These are phyloP conservation scores for Dryadomyces sulphureus DNA, from an alignment of 2,329 filamentous ascomycete species.

Conservation along the genomic window DNA sequence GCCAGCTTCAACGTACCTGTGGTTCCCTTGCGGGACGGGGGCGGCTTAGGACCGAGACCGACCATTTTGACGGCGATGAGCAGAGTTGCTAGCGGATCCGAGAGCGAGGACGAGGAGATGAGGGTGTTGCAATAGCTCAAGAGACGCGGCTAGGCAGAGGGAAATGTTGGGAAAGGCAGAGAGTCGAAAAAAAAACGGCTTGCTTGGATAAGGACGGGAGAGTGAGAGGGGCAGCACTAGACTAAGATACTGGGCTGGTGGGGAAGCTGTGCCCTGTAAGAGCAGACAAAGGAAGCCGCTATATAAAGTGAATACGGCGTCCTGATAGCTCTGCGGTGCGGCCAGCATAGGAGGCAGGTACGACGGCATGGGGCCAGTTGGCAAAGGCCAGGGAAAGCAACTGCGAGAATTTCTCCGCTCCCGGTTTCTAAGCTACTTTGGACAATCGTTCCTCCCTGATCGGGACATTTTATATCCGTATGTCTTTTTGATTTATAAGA, in stretches of 20 bases:
- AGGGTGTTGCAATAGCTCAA: neutral
- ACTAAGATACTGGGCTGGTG: neutral
- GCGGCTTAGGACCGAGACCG: constrained; percentile 45
- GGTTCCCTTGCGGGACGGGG: constrained; percentile 42
- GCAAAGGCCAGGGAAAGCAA: neutral
- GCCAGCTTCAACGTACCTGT: constrained; percentile 17
- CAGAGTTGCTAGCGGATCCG: neutral
- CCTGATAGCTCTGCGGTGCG: neutral
- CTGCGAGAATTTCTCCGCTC: constrained; percentile 10
- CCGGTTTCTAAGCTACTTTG: neutral
- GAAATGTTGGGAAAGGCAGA: neutral
- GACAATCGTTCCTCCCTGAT: neutral
- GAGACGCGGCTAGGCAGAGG: neutral
- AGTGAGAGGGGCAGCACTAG: neutral
- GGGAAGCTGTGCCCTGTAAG: neutral
- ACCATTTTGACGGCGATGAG: constrained; percentile 33
- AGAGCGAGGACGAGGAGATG: no score
- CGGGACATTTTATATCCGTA: no score
- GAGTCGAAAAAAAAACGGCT: neutral
- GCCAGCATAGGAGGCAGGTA: neutral
- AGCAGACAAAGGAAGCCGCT: neutral
- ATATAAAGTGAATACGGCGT: no score
- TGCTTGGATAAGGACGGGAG: neutral
- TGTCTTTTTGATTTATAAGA: no score
- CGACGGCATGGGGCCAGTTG: neutral